phyloP scores from a whole-genome alignment of 805 yeast species.

The Metschnikowia rubicola region DNA sequence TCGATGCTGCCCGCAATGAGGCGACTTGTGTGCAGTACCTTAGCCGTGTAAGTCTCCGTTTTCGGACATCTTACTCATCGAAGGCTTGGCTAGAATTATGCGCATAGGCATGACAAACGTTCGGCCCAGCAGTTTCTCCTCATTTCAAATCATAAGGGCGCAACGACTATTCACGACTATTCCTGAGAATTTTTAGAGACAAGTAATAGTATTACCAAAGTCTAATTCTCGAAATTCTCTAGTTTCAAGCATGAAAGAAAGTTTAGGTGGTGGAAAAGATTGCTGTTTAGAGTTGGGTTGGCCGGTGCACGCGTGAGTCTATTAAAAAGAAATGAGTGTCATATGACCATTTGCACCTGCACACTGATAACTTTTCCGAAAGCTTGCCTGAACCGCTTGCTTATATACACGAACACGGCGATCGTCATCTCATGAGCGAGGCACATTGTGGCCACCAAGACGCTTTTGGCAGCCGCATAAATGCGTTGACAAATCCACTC shows the following conservation, averaged over 20 bases:
- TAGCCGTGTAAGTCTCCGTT: constrained; percentile 2
- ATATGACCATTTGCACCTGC: background rate
- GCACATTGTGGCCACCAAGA: background rate
- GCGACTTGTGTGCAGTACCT: background rate
- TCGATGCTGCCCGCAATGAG: background rate
- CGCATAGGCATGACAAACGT: too few relatives aligned
- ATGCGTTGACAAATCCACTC: constrained; percentile 2
- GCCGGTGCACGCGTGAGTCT: background rate
- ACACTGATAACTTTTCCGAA: background rate
- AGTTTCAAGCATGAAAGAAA: too few relatives aligned
- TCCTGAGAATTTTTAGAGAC: too few relatives aligned
- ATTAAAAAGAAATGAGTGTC: background rate
- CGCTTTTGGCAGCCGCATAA: constrained; percentile 1
- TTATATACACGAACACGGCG: constrained; percentile 14
- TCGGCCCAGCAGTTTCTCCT: too few relatives aligned
- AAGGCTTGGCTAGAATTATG: background rate
- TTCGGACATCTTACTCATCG: background rate
- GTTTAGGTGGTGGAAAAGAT: too few relatives aligned
- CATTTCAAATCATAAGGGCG: background rate
- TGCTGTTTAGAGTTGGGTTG: too few relatives aligned
- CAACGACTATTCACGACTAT: too few relatives aligned
- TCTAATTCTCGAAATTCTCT: too few relatives aligned
- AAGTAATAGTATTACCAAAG: too few relatives aligned
- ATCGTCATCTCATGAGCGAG: background rate
- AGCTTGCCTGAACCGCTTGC: constrained; percentile 7